Base-by-base conservation (phyloP, 352 stramenopile species). In the Globisporangium orthogonon region DNA sequence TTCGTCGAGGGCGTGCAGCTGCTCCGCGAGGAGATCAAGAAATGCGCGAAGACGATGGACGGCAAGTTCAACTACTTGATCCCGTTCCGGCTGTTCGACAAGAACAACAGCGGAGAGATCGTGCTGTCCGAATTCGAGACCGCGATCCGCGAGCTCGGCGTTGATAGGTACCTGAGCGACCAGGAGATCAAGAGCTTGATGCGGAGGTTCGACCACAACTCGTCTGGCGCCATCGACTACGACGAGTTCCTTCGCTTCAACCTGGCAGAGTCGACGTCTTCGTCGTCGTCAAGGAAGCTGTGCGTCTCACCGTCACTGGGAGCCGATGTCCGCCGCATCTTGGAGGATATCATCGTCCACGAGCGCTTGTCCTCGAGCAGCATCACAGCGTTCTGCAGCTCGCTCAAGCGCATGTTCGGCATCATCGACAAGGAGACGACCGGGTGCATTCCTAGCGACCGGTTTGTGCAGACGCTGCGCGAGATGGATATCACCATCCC, bases 181-280 rank as follows among this genome's bases (percentile, higher is more conserved):
- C 78, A 88, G 67, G 83, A 93, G 58, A 71, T 93, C 23, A 93
- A 90, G 50, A 86, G 83, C 17, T 50, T 93, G 44, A 86, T 93
- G 73, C 71, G 83, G 2, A 67, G 83, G 33, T 93, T 93, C 60
- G 73, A 93, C 57, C 63, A 76, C 6, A 90, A 91, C 50, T 65
- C 64, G 2, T 76, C 72, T 28, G 83, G 83, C 14, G 83, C 74
- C 13, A 87, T 93, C 37, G 60, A 82, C 54, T 93, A 77, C 49
- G 70, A 83, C 29, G 83, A 93, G 52, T 91, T 93, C 52, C 58
- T 90, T 23, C 83, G 83, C 4, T 91, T 91, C 58, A 91, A 86
- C 39, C 62, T 90, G 17, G 70, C 69, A 1, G 74, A 93, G 44
- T 80, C 73, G 30, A 86, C 78, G 0, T 81, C 76, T 0, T 81